Base-by-base conservation (phyloP, 352 stramenopile species). In the Pythium scleroteichum region DNA sequence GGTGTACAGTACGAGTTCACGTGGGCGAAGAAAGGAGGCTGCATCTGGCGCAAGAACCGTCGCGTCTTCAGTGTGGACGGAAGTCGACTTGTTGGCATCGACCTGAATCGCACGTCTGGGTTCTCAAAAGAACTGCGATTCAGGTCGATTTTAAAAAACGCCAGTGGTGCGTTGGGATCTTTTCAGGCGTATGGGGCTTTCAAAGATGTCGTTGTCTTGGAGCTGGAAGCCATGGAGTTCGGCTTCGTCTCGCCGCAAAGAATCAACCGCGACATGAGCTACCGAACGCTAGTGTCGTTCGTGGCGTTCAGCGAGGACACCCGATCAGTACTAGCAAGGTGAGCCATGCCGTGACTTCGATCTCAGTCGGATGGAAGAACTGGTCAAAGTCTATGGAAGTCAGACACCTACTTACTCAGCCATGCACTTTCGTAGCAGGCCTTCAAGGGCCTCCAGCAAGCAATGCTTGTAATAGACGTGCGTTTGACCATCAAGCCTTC, bases 31-130 rank as follows among this genome's bases (percentile, higher is more conserved):
- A n/a, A 39, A 2, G 35, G 14, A 27, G 54, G 74, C 27, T 66
- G 70, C 4, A 24, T 71, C 4, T 72, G 70, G 52, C 70, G 70
- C 20, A 74, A 72, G 62, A 78, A 78, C 46, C 59, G 69, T 26
- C 61, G 60, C n/a, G 20, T 39, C 6, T 59, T 69, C 22, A 55
- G 26, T 7, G 10, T 41, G 10, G 33, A 22, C 2, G 46, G 27
- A 10, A 48, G 24, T 5, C 33, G 17, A 1, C 59, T 49, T 17
- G 17, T 62, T 2, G 70, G 70, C 24, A 51, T 78, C 16, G 70
- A 78, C 35, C 50, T 78, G 40, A 78, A 78, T 53, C 70, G 70
- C 38, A 78, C 74, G 44, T 78, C 10, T 35, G 29, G 29, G n/a
- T n/a, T n/a, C n/a, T n/a, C n/a, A n/a, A n/a, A n/a, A n/a, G n/a